Base-by-base conservation (phyloP, 495 filamentous ascomycete species). In the Pyronema omphalodes region DNA sequence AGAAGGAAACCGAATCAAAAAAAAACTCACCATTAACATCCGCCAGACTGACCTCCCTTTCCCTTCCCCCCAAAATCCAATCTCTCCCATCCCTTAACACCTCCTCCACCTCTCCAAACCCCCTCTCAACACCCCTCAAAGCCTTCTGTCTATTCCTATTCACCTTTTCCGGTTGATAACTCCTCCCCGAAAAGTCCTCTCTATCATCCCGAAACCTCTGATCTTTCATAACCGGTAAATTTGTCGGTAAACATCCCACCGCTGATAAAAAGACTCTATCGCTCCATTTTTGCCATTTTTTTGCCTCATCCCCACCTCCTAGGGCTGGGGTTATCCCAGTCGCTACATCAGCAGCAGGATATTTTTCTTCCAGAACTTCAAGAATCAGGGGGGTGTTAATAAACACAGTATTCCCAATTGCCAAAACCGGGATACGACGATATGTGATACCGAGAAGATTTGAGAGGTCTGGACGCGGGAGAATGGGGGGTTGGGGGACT, bases 351-450 rank as follows among this genome's bases (percentile, higher is more conserved):
- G 44, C 48, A 46, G 55, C 23, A 0, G 71, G 71, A 60, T 71
- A 75, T 9, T 67, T 61, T 1, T 62, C 53, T 59, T 81, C 76
- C 7, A 83, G 74, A 55, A 75, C 76, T 0, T 55, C 57, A 18
- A 84, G 57, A 51, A 84, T 83, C 17, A 82, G 69, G 15, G 72
- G 71, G 4, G 76, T 75, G 65, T 81, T 76, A 56, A 71, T 69
- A 68, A 76, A 77, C 51, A 79, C 61, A 52, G 74, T 69, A 6
- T 71, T 68, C 35, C 76, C 77, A 53, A 78, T 75, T 33, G 75
- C 60, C 46, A 83, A 59, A 48, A 84, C 54, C 3, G 82, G 82
- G 50, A 84, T 82, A 45, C 81, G 78, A 0, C 79, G 74, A 68
- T 84, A 80, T 5, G 64, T 58, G 57, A 81, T 69, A n/a, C 75